Percentiles rank a stretch among this genome's conserved stretches.
These are phyloP conservation scores for Yamadazyma friedrichii DNA, from an alignment of 1,139 yeast genomes.

Conservation along the genomic window DNA sequence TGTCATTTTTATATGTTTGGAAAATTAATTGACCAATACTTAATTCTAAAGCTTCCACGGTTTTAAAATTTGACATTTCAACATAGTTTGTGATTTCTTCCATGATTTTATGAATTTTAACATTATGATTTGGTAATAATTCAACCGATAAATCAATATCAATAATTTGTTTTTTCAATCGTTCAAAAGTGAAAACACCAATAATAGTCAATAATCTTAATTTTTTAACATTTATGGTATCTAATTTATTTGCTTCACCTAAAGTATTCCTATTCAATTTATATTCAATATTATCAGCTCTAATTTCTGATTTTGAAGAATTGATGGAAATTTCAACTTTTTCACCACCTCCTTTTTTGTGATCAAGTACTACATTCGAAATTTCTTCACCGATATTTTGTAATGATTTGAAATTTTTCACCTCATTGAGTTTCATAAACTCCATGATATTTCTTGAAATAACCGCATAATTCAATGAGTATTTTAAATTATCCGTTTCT, in stretches of 20 bases:
- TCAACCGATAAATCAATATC: slow-evolving; percentile 54
- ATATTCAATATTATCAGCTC: slow-evolving; percentile 52
- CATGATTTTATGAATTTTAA: slow-evolving; percentile 37
- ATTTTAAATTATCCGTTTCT: slow-evolving; percentile 69
- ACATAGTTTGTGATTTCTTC: slow-evolving; percentile 55
- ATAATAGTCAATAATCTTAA: slow-evolving; percentile 70
- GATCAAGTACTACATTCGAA: slow-evolving; percentile 47
- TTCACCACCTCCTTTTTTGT: slow-evolving; percentile 51
- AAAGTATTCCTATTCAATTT: slow-evolving; percentile 27
- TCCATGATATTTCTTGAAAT: slow-evolving; percentile 62
- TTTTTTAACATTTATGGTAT: slow-evolving; percentile 47
- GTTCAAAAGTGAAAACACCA: slow-evolving; percentile 90
- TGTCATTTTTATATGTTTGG: slow-evolving; percentile 33
- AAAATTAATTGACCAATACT: slow-evolving; percentile 66
- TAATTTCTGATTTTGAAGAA: slow-evolving; percentile 53
- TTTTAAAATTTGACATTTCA: slow-evolving; percentile 75
- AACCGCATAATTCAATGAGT: slow-evolving; percentile 85
- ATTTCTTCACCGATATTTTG: slow-evolving; percentile 59
- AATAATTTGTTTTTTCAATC: slow-evolving; percentile 75
- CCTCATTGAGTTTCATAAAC: slow-evolving; percentile 46
- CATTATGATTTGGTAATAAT: slow-evolving; percentile 36
- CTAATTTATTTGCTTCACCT: slow-evolving; percentile 22
- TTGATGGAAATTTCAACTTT: slow-evolving; percentile 44
- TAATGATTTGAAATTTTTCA: slow-evolving; percentile 49
- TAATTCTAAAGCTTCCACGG: slow-evolving; percentile 88